Percentiles rank a stretch among this genome's conserved stretches.
phyloP scores from a whole-genome alignment of 148 eudicot species.

The Camellia japonica region DNA sequence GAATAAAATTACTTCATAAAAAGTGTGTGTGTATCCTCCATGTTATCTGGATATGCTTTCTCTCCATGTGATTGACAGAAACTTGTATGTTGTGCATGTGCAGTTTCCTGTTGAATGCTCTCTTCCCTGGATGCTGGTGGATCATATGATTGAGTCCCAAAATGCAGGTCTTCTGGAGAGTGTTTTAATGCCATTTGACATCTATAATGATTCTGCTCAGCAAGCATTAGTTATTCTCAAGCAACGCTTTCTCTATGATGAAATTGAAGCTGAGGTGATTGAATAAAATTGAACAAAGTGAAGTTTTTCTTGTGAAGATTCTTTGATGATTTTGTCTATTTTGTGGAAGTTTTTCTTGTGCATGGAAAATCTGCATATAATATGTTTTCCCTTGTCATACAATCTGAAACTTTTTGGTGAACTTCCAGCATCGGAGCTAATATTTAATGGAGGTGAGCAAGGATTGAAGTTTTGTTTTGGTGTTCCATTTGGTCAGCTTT shows the following conservation, averaged over 20 bases:
- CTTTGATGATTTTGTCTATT: not conserved
- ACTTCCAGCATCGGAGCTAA: not conserved
- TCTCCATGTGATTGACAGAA: not conserved
- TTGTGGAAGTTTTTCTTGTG: not conserved
- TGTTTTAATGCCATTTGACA: slow-evolving; percentile 87
- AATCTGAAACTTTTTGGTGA: not conserved
- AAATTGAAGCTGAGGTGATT: slow-evolving; percentile 97
- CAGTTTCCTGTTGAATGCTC: slow-evolving; percentile 99
- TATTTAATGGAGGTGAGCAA: not conserved
- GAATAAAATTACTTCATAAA: no score
- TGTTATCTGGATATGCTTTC: not conserved
- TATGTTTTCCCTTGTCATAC: not conserved
- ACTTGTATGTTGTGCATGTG: slow-evolving; percentile 23
- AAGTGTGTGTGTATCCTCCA: not conserved
- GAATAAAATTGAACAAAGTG: not conserved
- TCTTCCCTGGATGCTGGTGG: slow-evolving; percentile 99
- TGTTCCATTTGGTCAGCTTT: not conserved
- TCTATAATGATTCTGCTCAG: slow-evolving; percentile 98
- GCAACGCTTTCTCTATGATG: slow-evolving; percentile 99
- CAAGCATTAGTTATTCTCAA: slow-evolving; percentile 86
- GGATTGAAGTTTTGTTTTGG: not conserved
- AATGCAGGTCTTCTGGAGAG: slow-evolving; percentile 86
- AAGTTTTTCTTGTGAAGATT: slow-evolving; percentile 4
- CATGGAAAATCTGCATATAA: not conserved
- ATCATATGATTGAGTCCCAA: slow-evolving; percentile 71